Conservation (phyloP, 345 rosid species). For the Clarkia xantiana region DNA sequence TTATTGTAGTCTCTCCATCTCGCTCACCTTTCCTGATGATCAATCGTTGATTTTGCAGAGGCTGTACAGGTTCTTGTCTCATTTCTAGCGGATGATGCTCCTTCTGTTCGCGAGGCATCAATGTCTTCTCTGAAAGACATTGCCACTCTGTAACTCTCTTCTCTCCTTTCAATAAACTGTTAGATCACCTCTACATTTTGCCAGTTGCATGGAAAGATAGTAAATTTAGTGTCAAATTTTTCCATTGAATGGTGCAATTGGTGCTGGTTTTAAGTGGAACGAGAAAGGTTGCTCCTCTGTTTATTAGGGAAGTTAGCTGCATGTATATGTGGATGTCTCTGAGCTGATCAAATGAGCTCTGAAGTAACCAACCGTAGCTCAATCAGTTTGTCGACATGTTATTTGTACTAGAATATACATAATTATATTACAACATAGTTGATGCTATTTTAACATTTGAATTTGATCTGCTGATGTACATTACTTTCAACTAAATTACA, state of each 20-base stretch:
- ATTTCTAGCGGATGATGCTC: slow-evolving; percentile 76
- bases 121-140: slow-evolving; percentile 77
- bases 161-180: background rate
- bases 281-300: no score
- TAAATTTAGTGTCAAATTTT: no score
- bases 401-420: no score
- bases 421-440: no score
- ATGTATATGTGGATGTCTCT: no score
- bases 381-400: no score
- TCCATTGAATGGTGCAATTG: no score
- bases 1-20: slow-evolving; percentile 5
- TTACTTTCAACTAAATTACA: background rate
- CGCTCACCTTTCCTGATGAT: background rate
- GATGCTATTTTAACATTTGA: no score
- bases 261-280: no score
- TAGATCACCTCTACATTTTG: background rate
- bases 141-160: slow-evolving; percentile 34
- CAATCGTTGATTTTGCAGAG: slow-evolving; percentile 27
- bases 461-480: background rate
- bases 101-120: slow-evolving; percentile 56
- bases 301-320: no score
- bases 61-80: slow-evolving; percentile 77
- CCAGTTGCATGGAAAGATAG: background rate
- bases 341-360: no score
- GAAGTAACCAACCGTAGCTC: no score